Evolutionary conservation across 2,329 filamentous ascomycete species (phyloP).

Genomic region (Calonectria pseudoturangicola): DNA sequence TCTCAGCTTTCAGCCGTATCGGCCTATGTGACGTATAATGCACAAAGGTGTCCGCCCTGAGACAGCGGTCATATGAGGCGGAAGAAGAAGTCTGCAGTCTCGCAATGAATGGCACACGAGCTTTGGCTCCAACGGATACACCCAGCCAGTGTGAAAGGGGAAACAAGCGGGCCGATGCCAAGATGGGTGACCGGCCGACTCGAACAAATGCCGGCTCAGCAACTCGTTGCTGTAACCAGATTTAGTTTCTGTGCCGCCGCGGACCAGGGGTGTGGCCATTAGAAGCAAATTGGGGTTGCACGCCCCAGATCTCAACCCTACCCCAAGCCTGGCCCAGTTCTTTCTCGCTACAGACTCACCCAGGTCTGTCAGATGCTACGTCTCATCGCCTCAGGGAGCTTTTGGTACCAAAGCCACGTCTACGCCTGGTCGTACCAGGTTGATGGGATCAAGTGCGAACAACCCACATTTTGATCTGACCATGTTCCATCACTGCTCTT

Average conservation of each 20-base stretch:
- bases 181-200: constrained; percentile 17
- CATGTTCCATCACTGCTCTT: constrained; percentile 11
- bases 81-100: constrained; percentile 23
- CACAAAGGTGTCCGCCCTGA: constrained; percentile 36
- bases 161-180: constrained; percentile 27
- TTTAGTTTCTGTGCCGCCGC: constrained; percentile 36
- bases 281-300: constrained; percentile 22
- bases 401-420: constrained; percentile 27
- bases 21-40: not conserved
- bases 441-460: constrained; percentile 21
- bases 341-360: constrained; percentile 9
- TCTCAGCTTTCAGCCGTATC: constrained; percentile 25
- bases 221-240: constrained; percentile 27
- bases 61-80: constrained; percentile 24
- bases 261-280: constrained; percentile 28
- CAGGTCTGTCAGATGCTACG: constrained; percentile 12
- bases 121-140: constrained; percentile 10
- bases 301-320: constrained; percentile 31
- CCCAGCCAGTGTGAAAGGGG: constrained; percentile 4
- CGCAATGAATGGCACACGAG: constrained; percentile 11
- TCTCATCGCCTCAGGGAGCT: constrained; percentile 17
- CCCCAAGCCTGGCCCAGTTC: constrained; percentile 13
- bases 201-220: constrained; percentile 36
- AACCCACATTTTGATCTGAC: constrained; percentile 35
- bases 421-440: constrained; percentile 31